Base-by-base conservation (phyloP, 2,329 filamentous ascomycete species). In the Fusarium sp. region DNA sequence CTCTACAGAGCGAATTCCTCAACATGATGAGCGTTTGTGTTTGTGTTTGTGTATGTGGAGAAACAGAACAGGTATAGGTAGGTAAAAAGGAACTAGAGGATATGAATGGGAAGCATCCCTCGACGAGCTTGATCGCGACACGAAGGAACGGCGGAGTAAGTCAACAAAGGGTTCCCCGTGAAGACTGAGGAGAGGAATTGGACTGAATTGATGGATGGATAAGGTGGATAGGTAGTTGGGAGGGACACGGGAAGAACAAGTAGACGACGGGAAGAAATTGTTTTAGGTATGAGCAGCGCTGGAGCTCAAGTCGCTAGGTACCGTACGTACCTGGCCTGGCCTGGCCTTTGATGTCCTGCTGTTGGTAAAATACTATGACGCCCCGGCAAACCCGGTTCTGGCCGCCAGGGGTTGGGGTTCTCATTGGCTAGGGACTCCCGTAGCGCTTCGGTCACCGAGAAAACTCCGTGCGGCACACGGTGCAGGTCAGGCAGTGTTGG, bases 1-100 rank as follows among this genome's bases (percentile, higher is more conserved):
- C 89, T 83, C 88, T 88, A 79, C 88, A 87, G 77, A 94, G 83
- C 76, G 91, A 89, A 82, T 88, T 89, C 85, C 91, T 91, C 88
- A 94, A 88, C 92, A 94, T 94, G 85, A 83, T 88, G 85, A 65
- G 63, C 60, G 70, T 65, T 71, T 58, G 32, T 33, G 32, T 65
- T 71, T 58, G 32, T 33, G 32, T 49, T 61, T 66, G 66, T 50
- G 69, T 72, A 59, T 66, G 67, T 67, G 65, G 70, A 75, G 67
- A 47, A 67, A 47, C 67, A 53, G 74, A 71, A 76, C 32, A 76
- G 46, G 62, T 64, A 60, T 50, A 44, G 35, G 46, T 65, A 49
- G n/a, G 47, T 47, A 30, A 62, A 57, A 52, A 42, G 58, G 57
- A 52, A 75, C 69, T 74, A 76, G 63, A 76, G 71, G 64, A 60